Evolutionary conservation across 306 rosid species (phyloP), one percentile per base, ranked within the genome.

Genomic region (Hippophae rhamnoides): DNA sequence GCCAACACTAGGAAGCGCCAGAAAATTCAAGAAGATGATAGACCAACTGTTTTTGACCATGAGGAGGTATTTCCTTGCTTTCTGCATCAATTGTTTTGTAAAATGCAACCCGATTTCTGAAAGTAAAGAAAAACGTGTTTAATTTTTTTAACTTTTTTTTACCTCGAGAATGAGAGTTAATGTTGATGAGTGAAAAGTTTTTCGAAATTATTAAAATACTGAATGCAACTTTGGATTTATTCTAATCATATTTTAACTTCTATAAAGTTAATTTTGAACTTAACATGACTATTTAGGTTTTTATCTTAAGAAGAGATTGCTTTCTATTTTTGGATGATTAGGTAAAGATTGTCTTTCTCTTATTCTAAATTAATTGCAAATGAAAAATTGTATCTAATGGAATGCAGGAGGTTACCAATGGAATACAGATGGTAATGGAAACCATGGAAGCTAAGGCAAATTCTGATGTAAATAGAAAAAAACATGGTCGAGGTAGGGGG

Each of bases 401-500:
- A 25, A 49, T 67, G 75, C 89, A 93, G 97, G 85, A 73, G 49
- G 77, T 56, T 66, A 72, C 68, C 74, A 94, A 84, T 63, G 94
- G 79, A 63, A 77, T 72, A 65, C 90, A 82, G 68, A 66, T 72
- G 72, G 68, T 72, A 70, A 73, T 73, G 54, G 98, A 86, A 61
- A 55, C 72, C 23, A 56, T 48, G 25, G 94, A 88, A 76, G 63
- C 81, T 47, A 88, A 77, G 77, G 62, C 18, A 60, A 82, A 58
- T 62, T 40, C 63, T 67, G 95, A 93, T 73, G 69, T 58, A 65
- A 86, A 72, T 74, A 80, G 71, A 76, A 93, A 86, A 86, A 93
- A 78, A 63, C 78, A 81, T 51, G 90, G 89, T 52, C 95, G 95
- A 52, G 99, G 99, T 74, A 82, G 97, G 72, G 95, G 87, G 64